phyloP scores from a whole-genome alignment of 2,329 filamentous ascomycete species.

The Alternaria brassicae region DNA sequence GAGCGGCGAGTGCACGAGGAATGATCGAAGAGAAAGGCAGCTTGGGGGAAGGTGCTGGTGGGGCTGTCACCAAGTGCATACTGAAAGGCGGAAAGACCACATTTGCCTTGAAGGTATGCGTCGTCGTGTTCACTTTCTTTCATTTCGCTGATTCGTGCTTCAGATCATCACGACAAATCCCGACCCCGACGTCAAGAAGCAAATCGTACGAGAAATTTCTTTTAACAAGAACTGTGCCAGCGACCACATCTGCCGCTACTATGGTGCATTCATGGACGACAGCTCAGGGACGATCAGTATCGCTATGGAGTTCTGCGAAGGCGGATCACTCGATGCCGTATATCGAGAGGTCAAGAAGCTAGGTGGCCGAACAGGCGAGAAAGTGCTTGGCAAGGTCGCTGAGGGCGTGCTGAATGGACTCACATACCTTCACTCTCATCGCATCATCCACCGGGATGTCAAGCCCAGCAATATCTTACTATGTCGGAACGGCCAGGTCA shows the following conservation, averaged over 20 bases:
- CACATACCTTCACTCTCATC: slow-evolving; percentile 92
- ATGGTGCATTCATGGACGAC: slow-evolving; percentile 94
- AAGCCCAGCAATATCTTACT: slow-evolving; percentile 97
- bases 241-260: slow-evolving; percentile 96
- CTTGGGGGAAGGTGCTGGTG: slow-evolving; percentile 92
- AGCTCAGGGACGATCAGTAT: slow-evolving; percentile 97
- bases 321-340: slow-evolving; percentile 92
- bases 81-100: slow-evolving; percentile 91
- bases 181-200: slow-evolving; percentile 96
- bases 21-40: slow-evolving; percentile 88
- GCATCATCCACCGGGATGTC: slow-evolving; percentile 99
- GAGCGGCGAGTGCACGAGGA: slow-evolving; percentile 86
- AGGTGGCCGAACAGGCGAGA: slow-evolving; percentile 92
- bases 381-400: slow-evolving; percentile 94
- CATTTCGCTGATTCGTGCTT: slow-evolving; percentile 15
- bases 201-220: slow-evolving; percentile 92
- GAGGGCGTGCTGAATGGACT: slow-evolving; percentile 93
- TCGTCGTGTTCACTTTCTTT: neutral
- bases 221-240: slow-evolving; percentile 99
- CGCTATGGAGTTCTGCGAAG: slow-evolving; percentile 99
- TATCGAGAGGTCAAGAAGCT: slow-evolving; percentile 97
- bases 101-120: slow-evolving; percentile 87
- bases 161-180: slow-evolving; percentile 96
- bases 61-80: slow-evolving; percentile 89
- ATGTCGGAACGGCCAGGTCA: slow-evolving; percentile 86